A percentile compares a stretch with the other conserved stretches of the same genome.
These are phyloP conservation scores for Fraxinus americana DNA, from an alignment of 257 asterid species.

Conservation along the genomic window DNA sequence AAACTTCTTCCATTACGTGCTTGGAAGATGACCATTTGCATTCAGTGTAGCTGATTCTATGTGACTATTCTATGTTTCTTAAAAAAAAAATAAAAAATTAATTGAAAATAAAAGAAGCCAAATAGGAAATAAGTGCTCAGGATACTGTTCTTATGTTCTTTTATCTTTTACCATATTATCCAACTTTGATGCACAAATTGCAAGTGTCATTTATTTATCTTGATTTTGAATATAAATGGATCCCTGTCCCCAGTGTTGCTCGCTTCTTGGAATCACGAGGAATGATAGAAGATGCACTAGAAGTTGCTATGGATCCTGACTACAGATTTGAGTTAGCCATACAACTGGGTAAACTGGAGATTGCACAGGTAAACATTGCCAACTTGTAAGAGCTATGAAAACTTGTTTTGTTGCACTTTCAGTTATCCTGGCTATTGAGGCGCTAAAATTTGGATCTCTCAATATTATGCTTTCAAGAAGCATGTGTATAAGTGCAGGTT, in stretches of 20 bases:
- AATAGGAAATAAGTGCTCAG: not conserved
- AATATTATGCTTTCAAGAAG: slow-evolving; percentile 10
- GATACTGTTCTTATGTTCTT: not conserved
- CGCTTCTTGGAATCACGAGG: slow-evolving; percentile 97
- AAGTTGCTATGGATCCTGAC: slow-evolving; percentile 91
- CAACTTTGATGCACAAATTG: slow-evolving; percentile 16
- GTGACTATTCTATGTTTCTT: not conserved
- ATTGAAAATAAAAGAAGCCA: not conserved
- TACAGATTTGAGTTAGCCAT: slow-evolving; percentile 96
- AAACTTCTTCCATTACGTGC: not conserved
- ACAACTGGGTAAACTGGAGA: slow-evolving; percentile 82
- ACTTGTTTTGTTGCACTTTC: not conserved
- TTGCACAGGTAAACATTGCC: slow-evolving; percentile 68
- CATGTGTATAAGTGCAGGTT: slow-evolving; percentile 14
- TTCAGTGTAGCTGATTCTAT: not conserved
- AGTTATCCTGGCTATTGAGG: slow-evolving; percentile 5
- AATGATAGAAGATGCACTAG: slow-evolving; percentile 87
- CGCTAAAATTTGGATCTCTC: slow-evolving; percentile 6
- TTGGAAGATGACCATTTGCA: not conserved
- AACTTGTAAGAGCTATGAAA: slow-evolving; percentile 13
- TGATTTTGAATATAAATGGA: slow-evolving; percentile 26
- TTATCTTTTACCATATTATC: slow-evolving; percentile 18
- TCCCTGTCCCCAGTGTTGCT: slow-evolving; percentile 65
- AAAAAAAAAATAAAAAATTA: not conserved
- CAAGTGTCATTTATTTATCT: slow-evolving; percentile 2